phyloP scores from a whole-genome alignment of 352 stramenopile genomes.

The Globisporangium paddicum region DNA sequence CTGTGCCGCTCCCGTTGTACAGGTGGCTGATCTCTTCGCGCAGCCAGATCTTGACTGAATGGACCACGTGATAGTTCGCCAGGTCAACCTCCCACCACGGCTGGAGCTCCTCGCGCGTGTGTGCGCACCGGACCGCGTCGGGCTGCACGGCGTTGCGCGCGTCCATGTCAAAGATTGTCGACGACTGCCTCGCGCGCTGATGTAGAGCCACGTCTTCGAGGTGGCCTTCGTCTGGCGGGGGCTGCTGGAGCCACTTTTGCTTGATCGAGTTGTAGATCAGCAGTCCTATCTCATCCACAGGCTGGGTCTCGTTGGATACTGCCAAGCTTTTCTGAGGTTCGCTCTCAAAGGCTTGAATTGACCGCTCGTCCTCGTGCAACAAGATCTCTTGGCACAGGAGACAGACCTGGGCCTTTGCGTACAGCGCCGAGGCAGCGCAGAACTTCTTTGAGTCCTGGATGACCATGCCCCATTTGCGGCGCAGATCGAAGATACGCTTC shows the following conservation, averaged over 20 bases:
- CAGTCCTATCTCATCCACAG: conserved; percentile 16
- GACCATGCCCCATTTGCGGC: conserved; percentile 38
- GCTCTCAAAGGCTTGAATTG: neutral
- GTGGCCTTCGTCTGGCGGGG: conserved; percentile 3
- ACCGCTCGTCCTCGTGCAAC: conserved; percentile 22
- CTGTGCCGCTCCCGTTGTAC: conserved; percentile 11
- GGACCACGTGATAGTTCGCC: conserved; percentile 42
- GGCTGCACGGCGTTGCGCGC: conserved; percentile 30
- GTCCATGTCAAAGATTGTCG: conserved; percentile 32
- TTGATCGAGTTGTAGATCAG: conserved; percentile 39
- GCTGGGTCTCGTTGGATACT: neutral
- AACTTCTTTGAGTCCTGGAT: conserved; percentile 45
- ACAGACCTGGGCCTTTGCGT: conserved; percentile 35
- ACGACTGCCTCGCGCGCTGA: conserved; percentile 42
- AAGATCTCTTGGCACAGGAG: conserved; percentile 44
- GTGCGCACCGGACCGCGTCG: conserved; percentile 23
- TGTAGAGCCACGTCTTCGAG: conserved; percentile 35
- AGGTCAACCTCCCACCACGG: conserved; percentile 57
- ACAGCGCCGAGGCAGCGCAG: conserved; percentile 26
- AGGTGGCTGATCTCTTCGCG: conserved; percentile 31
- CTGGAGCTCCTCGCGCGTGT: conserved; percentile 48
- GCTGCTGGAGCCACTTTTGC: conserved; percentile 26
- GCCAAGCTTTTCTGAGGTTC: neutral
- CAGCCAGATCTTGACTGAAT: conserved; percentile 44
- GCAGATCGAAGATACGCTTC: conserved; percentile 45